Base-by-base conservation (phyloP, 257 asterid genomes). In the Jacaranda mimosifolia region DNA sequence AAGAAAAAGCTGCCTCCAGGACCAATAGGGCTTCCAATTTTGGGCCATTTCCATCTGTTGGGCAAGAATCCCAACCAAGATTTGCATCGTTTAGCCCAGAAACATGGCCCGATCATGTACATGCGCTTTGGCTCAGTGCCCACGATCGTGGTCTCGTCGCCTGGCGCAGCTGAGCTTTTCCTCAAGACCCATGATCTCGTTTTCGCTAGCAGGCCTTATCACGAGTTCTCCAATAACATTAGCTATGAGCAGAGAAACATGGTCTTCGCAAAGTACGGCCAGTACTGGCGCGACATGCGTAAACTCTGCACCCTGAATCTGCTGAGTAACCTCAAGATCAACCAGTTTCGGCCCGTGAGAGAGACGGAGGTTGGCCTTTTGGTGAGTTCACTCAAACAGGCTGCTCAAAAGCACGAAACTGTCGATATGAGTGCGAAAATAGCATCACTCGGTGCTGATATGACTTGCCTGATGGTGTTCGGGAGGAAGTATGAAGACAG, bases 211-310 rank as follows among this genome's bases (percentile, higher is more conserved):
- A 35, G 81, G 68, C 66, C 82, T 1, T 18, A 40, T 3, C 64
- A 43, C 43, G 79, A 79, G 67, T 79, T 76, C 52, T 19, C 77
- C n/a, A 9, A 15, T 4, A 45, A 76, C 76, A 36, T 85, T 1
- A 1, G 60, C 21, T 82, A 76, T 32, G 77, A 66, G 19, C 81
- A 82, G 6, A 38, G 73, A 0, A 65, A 82, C 80, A 0, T 82
- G 3, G 53, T 42, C 1, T 72, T 79, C 26, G 77, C 74, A 0
- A 32, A 48, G 9, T 85, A 82, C 75, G 75, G 86, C 1, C 35
- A 70, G 2, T 79, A 76, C 59, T 85, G 89, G 89, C 86, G 76
- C 10, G 59, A 77, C 70, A 85, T 82, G 83, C 83, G 81, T 3
- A 82, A 80, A 6, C 77, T 79, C 10, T 57, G 68, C 81, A 80